Evolutionary conservation across 129 eudicot genomes (phyloP), one percentile per base, ranked within the genome.

Genomic region (Lonicera japonica): DNA sequence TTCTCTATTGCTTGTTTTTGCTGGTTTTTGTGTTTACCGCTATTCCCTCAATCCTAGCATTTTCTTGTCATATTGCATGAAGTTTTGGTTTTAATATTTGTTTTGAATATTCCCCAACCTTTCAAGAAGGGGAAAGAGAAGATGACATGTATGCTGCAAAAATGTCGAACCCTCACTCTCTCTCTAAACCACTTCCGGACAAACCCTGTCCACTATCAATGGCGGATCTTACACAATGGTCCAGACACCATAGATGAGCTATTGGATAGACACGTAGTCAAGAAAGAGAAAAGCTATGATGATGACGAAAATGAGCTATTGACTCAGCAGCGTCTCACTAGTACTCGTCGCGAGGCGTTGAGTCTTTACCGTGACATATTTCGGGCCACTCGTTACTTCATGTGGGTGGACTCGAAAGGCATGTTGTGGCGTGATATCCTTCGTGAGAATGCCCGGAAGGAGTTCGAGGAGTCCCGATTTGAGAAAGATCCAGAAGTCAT

Each of bases 171-270:
- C 50, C 48, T 77, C 63, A 68, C 71, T 17, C 17, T 36, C 53
- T 61, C 74, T 21, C 57, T 67, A 25, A 64, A 23, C 58, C 69
- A 61, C 52, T 57, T 58, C 64, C 71, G 67, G 11, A 16, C 72
- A 15, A 29, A 60, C 25, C 59, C 4, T 18, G 46, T 64, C 56
- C 63, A 75, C 61, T 67, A 59, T 25, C 80, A 56, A 45, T 58
- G 25, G 46, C 76, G 67, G 55, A 64, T 47, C 53, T 22, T 92
- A 24, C 88, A 92, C 73, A 46, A 78, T 22, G 96, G 98, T 4
- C 96, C 91, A 0, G 96, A 92, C 71, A 87, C 98, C 0, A 61
- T 92, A 17, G 96, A 92, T 43, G 96, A 92, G 76, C 81, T 92
- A 15, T 58, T 92, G 18, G 98, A 92, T n/a, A 76, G 98, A 29